These are phyloP conservation scores for Xerocomellus intermedius DNA, from an alignment of 768 basidiomycete species.

Conservation along the genomic window DNA sequence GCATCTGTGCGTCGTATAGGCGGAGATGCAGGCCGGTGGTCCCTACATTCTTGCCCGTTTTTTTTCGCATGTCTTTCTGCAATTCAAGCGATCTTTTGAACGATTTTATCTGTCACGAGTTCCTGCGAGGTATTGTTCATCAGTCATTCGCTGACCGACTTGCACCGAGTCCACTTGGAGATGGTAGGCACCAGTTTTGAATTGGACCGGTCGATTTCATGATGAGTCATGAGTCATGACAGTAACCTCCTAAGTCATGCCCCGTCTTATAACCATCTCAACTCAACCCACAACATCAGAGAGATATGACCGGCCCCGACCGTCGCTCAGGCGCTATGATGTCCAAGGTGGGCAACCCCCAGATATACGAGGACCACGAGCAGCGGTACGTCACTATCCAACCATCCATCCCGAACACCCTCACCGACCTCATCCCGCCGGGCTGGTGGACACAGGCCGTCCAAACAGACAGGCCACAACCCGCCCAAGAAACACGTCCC, in stretches of 20 bases:
- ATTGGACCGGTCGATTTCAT: conserved; percentile 1
- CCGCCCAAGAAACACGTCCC: conserved; percentile 30
- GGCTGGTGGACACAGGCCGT: conserved; percentile 14
- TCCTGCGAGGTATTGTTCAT: background rate
- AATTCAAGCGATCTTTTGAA: background rate
- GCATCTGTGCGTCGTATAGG: conserved; percentile 23
- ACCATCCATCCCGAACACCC: background rate
- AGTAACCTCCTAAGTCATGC: background rate
- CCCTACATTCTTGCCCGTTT: conserved; percentile 16
- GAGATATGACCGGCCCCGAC: conserved; percentile 18
- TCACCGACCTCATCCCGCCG: background rate
- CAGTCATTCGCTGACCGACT: background rate
- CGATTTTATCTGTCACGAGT: background rate
- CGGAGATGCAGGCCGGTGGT: conserved; percentile 33
- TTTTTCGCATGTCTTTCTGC: background rate
- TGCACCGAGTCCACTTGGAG: background rate
- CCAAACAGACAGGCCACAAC: conserved; percentile 22
- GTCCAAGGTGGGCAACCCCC: conserved; percentile 49
- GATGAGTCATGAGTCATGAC: conserved; percentile 21
- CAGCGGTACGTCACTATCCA: conserved; percentile 38
- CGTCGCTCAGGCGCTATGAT: conserved; percentile 41
- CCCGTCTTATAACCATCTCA: background rate
- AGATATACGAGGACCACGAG: conserved; percentile 47
- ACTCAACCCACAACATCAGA: background rate
- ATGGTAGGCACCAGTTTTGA: background rate